Base-by-base conservation (phyloP, 2,329 filamentous ascomycete genomes). In the Lecanosticta acicola region DNA sequence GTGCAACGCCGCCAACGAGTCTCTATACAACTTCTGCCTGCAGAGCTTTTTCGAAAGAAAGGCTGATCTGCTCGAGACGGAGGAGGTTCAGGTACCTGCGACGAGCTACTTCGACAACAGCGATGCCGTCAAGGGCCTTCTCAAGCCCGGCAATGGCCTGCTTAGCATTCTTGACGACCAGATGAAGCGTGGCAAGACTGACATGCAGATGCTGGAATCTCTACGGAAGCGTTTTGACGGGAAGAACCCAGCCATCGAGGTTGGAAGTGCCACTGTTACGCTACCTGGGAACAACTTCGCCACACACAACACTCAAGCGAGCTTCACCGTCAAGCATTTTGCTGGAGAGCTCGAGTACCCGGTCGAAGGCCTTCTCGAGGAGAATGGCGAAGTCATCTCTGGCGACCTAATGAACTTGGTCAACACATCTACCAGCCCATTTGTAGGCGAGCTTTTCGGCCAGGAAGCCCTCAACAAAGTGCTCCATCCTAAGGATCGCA, bases 31-130 rank as follows among this genome's bases (percentile, higher is more conserved):
- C 64, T 83, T 95, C 59, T 90, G 89, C 26, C 75, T 97, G 18
- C 90, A 95, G 63, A 94, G 86, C 66, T 97, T 98, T 70, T 98
- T 97, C 66, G 90, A 96, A 62, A 83, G 84, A 56, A 94, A 93
- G 67, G 89, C 90, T 0, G 91, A 97, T 52, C 80, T 94, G 70
- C 76, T 98, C 17, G 93, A 98, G 63, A 89, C 84, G 1, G 93
- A 98, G 66, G 93, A 98, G 64, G 87, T 98, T 29, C 81, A 77
- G 24, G 87, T 98, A 2, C 79, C 90, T 2, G 84, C 90, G 0
- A 96, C 91, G 0, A 95, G 88, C 70, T 98, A 97, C 68, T 98
- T 96, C 59, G 93, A 98, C 68, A 98, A 97, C 67, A 89, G 87
- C 0, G 93, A 97, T 65, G 89, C 91, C 8, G 89, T 96, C 50